Evolutionary conservation across 1,284 basidiomycete genomes (phyloP), one percentile per base, ranked within the genome.

Genomic region (Ceraceosorus guamensis): DNA sequence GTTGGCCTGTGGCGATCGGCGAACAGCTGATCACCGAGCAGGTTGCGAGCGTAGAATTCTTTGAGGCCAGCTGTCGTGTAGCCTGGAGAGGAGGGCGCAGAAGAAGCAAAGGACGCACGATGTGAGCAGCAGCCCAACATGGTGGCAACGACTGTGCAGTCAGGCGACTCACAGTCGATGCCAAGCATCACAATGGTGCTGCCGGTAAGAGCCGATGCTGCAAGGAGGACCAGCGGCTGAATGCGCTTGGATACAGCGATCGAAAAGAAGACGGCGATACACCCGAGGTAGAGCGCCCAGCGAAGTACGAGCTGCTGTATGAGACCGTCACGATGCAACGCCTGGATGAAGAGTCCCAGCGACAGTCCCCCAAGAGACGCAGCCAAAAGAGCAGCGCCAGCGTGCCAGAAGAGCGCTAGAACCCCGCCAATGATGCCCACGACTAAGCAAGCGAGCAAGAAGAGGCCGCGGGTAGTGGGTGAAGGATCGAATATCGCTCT

Each of bases 41-140:
- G 79, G 72, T 95, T 96, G 85, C 88, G 93, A 51, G 93, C 80
- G 78, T 95, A 96, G 78, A 93, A 87, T 81, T 95, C 92, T 79
- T 96, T 96, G 57, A 95, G 82, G 30, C 87, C 88, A 4, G 86
- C 88, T 5, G 88, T 87, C 3, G 89, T 88, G 76, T 48, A 53
- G 31, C n/a, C n/a, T n/a, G n/a, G n/a, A n/a, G n/a, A n/a, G n/a
- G n/a, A n/a, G n/a, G n/a, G n/a, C n/a, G n/a, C n/a, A n/a, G n/a
- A n/a, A n/a, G n/a, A n/a, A n/a, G n/a, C n/a, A n/a, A n/a, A n/a
- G n/a, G n/a, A n/a, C n/a, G n/a, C n/a, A n/a, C n/a, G n/a, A n/a
- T n/a, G n/a, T n/a, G n/a, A n/a, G n/a, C n/a, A n/a, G n/a, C n/a
- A n/a, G n/a, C n/a, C n/a, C n/a, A n/a, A n/a, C n/a, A n/a, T n/a